Percentiles rank a stretch among this genome's conserved stretches.
Evolutionary conservation across 2,329 filamentous ascomycete species (phyloP).

Genomic region (Pseudopyricularia cyperi): DNA sequence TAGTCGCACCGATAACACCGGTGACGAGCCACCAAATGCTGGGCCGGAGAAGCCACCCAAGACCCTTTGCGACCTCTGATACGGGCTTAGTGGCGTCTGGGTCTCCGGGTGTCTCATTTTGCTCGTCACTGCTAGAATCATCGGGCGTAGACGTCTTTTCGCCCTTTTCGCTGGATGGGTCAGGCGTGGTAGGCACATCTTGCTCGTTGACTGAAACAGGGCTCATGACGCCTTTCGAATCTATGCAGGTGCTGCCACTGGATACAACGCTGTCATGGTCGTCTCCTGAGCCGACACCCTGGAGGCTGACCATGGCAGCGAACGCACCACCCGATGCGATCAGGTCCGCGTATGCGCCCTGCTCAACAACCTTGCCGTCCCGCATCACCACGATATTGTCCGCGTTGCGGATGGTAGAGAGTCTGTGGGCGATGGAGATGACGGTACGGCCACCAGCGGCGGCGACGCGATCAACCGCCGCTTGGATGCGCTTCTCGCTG

Average conservation of each 20-base stretch:
- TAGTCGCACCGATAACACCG: constrained; percentile 33
- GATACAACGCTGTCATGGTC: constrained; percentile 5
- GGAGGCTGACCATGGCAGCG: constrained; percentile 26
- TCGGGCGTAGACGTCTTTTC: not conserved
- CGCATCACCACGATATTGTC: constrained; percentile 49
- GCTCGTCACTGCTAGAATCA: not conserved
- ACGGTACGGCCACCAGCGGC: constrained; percentile 37
- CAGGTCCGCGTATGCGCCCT: constrained; percentile 42
- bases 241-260: not conserved
- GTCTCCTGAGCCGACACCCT: constrained; percentile 6
- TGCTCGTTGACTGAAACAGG: not conserved
- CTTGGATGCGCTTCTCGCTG: constrained; percentile 41
- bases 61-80: constrained; percentile 1
- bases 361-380: constrained; percentile 39
- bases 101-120: not conserved
- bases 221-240: not conserved
- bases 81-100: not conserved
- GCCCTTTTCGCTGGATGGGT: not conserved
- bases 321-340: constrained; percentile 31
- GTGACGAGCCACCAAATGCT: constrained; percentile 27
- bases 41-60: constrained; percentile 11
- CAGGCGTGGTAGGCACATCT: not conserved
- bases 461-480: constrained; percentile 27
- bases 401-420: constrained; percentile 40
- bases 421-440: constrained; percentile 45